Evolutionary conservation across 805 yeast genomes (phyloP), one percentile per base, ranked within the genome.

Genomic region (Starmerella cellae): DNA sequence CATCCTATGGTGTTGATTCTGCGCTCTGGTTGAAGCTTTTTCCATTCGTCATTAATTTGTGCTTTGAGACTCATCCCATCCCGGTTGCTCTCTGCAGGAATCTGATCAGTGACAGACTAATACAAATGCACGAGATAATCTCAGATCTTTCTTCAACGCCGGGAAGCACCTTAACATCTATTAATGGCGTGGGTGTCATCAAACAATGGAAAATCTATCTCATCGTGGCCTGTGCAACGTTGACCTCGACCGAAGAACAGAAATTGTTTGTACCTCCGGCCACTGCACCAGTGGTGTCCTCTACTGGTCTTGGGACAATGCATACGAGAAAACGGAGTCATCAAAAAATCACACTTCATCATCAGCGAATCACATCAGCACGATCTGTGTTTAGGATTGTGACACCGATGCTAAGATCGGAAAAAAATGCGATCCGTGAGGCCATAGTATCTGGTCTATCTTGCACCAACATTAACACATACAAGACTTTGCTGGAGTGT

Each of bases 11-110:
- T 1, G 87, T 91, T 9, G 98, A 91, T 62, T 77, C 94, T 1
- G 94, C 97, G 0, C 64, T 91, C n/a, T 91, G 98, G 98, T 79
- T 88, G 54, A 72, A 94, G 47, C 71, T 79, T 1, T 85, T 82
- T 53, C 96, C 96, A 2, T 72, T 71, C 29, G 63, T 91, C 2
- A 62, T 91, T 33, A 75, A 71, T 27, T 67, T 75, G 1, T 75
- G 91, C 45, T 84, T 82, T 47, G 82, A 75, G 46, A 70, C 69
- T 37, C 85, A 94, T 55, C 97, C 98, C 0, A 78, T 88, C 56
- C 88, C 95, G 0, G 84, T 88, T 60, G 98, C 97, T 0, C 66
- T 91, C 43, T 84, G 95, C 48, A 73, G 99, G 8, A 80, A 94
- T 2, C 78, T 82, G 47, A 93, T 91, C 8, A 88, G 97, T 60